A percentile compares a stretch with the other conserved stretches of the same genome.
Conservation (phyloP, 495 filamentous ascomycete species). For the Xylaria castorea region DNA sequence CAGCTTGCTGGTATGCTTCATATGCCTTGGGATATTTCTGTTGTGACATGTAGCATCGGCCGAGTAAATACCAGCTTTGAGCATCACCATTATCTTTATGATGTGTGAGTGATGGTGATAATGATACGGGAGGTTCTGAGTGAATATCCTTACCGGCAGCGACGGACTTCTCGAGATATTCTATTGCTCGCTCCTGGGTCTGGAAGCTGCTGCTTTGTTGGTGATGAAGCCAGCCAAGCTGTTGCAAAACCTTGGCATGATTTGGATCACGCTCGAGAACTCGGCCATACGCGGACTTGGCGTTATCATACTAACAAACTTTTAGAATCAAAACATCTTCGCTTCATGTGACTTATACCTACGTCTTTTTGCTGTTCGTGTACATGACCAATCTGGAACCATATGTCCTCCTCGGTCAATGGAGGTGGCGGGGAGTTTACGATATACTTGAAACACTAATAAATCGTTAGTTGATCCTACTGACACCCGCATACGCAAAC, state of each 20-base stretch:
- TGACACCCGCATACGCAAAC: constrained; percentile 33
- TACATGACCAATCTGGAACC: constrained; percentile 99
- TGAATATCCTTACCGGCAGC: constrained; percentile 74
- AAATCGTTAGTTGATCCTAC: constrained; percentile 38
- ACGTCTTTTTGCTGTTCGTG: constrained; percentile 99
- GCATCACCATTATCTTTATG: constrained; percentile 89
- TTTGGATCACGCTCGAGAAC: constrained; percentile 95
- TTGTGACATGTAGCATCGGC: constrained; percentile 98
- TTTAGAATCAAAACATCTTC: constrained; percentile 31
- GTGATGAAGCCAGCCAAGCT: constrained; percentile 97
- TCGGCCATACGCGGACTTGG: constrained; percentile 88
- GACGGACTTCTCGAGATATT: constrained; percentile 97
- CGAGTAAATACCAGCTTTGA: constrained; percentile 98
- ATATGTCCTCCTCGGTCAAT: constrained; percentile 97
- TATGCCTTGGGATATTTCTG: constrained; percentile 99
- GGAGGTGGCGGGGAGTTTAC: constrained; percentile 91
- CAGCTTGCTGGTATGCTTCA: constrained; percentile 98
- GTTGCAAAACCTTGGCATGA: constrained; percentile 97
- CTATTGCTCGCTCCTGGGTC: constrained; percentile 94
- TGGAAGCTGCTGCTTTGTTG: constrained; percentile 88
- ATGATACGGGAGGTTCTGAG: constrained; percentile 8
- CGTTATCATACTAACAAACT: constrained; percentile 78
- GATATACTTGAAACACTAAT: constrained; percentile 96
- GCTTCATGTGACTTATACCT: constrained; percentile 48
- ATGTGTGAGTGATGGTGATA: constrained; percentile 49